A percentile compares a stretch with the other conserved stretches of the same genome.
Evolutionary conservation across 495 filamentous ascomycete genomes (phyloP).

Genomic region (Penicillium cosmopolitanum): DNA sequence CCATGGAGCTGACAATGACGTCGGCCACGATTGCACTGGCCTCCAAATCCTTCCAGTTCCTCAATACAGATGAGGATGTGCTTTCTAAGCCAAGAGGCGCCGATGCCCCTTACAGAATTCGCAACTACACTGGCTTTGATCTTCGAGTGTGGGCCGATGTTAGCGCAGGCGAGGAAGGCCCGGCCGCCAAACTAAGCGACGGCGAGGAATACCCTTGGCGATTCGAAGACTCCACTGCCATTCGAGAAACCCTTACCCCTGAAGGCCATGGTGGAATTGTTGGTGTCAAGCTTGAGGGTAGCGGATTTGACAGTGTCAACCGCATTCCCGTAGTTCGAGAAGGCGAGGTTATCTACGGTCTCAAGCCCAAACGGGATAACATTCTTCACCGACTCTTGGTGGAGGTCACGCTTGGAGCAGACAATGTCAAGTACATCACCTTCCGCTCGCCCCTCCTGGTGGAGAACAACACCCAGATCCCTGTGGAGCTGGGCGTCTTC

Average conservation of each 20-base stretch:
- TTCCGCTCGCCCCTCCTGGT: conserved; percentile 92
- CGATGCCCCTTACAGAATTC: conserved; percentile 90
- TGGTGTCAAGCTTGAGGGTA: conserved; percentile 83
- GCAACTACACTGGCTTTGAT: conserved; percentile 94
- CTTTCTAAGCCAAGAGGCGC: conserved; percentile 89
- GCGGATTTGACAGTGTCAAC: conserved; percentile 87
- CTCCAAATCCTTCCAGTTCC: conserved; percentile 89
- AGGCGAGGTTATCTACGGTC: conserved; percentile 84
- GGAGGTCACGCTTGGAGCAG: conserved; percentile 83
- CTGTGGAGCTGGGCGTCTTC: conserved; percentile 91
- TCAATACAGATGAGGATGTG: conserved; percentile 88
- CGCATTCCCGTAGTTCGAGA: conserved; percentile 91
- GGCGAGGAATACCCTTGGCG: conserved; percentile 93
- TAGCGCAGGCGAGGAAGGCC: conserved; percentile 60
- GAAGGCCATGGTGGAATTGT: conserved; percentile 79
- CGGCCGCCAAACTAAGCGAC: conserved; percentile 80
- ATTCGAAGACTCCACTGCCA: conserved; percentile 92
- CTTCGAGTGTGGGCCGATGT: conserved; percentile 80
- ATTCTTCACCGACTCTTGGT: conserved; percentile 88
- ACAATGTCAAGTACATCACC: conserved; percentile 98
- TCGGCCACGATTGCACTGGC: conserved; percentile 91
- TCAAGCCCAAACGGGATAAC: conserved; percentile 80
- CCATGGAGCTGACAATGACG: conserved; percentile 88
- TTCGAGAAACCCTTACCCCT: conserved; percentile 86
- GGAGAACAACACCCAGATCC: conserved; percentile 98